phyloP scores from a whole-genome alignment of 2,329 filamentous ascomycete species.

The Tolypocladium ovalisporum region DNA sequence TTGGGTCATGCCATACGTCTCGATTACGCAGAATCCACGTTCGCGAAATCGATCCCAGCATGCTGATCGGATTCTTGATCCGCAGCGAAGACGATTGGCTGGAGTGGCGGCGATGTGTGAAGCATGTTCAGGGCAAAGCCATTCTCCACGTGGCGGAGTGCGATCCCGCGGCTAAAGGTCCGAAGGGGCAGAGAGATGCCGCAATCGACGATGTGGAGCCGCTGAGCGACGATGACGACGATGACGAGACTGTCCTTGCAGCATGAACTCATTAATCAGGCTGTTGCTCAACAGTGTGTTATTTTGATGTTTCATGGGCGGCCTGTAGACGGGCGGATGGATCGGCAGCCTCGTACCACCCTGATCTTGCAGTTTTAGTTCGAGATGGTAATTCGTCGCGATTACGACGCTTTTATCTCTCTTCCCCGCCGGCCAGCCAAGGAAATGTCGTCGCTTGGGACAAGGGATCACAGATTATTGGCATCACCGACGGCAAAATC shows the following conservation, averaged over 20 bases:
- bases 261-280: conserved; percentile 4
- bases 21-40: conserved; percentile 74
- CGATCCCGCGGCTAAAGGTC: conserved; percentile 46
- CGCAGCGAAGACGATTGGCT: conserved; percentile 72
- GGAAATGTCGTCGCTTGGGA: background rate
- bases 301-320: background rate
- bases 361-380: background rate
- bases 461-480: background rate
- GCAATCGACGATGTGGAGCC: conserved; percentile 86
- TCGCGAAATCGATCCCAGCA: conserved; percentile 92
- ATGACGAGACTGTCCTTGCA: conserved; percentile 27
- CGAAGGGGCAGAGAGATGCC: conserved; percentile 48
- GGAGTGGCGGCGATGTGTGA: conserved; percentile 68
- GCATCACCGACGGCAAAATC: background rate
- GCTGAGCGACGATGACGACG: conserved; percentile 59
- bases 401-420: background rate
- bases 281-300: background rate
- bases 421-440: background rate
- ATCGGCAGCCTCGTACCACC: background rate
- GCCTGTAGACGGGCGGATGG: background rate
- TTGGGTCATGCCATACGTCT: conserved; percentile 78
- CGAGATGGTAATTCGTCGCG: background rate
- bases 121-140: conserved; percentile 66
- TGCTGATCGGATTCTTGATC: conserved; percentile 91
- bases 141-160: conserved; percentile 75